Percentiles rank a stretch among this genome's conserved stretches.
Evolutionary conservation across 495 filamentous ascomycete genomes (phyloP).

Genomic region (Penicillium alfredii): DNA sequence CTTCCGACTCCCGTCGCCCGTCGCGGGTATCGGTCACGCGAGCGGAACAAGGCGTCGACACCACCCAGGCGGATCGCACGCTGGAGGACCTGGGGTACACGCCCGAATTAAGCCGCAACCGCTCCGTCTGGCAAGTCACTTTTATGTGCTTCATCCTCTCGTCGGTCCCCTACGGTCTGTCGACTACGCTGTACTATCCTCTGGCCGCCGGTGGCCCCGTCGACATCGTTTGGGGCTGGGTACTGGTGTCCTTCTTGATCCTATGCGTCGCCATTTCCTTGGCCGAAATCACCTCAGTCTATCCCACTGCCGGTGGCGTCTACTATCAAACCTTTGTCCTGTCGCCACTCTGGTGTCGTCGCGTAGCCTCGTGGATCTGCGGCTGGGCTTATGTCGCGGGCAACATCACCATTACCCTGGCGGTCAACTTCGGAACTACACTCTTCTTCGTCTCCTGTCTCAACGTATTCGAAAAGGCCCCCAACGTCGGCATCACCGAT

Average conservation of each 20-base stretch:
- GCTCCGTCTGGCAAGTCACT: conserved; percentile 39
- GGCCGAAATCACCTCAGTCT: conserved; percentile 65
- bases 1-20: conserved; percentile 9
- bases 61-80: conserved; percentile 18
- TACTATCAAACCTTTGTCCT: conserved; percentile 66
- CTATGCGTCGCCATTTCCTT: conserved; percentile 59
- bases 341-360: conserved; percentile 44
- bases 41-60: conserved; percentile 11
- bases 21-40: conserved; percentile 14
- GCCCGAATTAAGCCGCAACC: conserved; percentile 46
- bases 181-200: conserved; percentile 58
- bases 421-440: conserved; percentile 29
- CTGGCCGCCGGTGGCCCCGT: conserved; percentile 55
- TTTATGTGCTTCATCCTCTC: conserved; percentile 45
- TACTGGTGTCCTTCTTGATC: conserved; percentile 58
- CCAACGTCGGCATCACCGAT: conserved; percentile 27
- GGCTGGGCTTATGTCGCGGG: conserved; percentile 67
- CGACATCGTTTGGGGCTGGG: conserved; percentile 58
- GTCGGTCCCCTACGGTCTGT: conserved; percentile 54
- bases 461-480: conserved; percentile 32
- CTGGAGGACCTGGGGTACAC: conserved; percentile 48
- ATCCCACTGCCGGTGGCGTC: conserved; percentile 58
- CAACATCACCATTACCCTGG: conserved; percentile 50
- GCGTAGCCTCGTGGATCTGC: conserved; percentile 55
- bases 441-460: conserved; percentile 21